Evolutionary conservation across 331 rosid genomes (phyloP).

Genomic region (Stylosanthes scabra): DNA sequence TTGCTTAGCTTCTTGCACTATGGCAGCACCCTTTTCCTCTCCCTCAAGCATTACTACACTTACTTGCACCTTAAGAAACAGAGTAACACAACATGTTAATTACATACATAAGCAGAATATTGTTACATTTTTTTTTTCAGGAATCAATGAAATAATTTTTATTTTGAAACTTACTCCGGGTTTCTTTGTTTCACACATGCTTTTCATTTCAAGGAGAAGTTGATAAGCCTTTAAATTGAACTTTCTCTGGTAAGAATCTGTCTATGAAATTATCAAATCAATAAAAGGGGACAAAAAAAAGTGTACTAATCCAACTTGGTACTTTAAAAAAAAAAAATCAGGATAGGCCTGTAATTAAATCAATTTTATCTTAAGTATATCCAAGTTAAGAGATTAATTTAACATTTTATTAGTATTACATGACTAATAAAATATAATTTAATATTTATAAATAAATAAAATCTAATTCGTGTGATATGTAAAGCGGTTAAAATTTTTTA

Average conservation of each 20-base stretch:
- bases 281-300: not conserved
- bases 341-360: no score
- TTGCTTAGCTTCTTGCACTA: constrained; percentile 82
- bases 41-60: constrained; percentile 67
- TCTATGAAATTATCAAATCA: not conserved
- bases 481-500: no score
- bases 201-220: constrained; percentile 68
- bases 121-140: not conserved
- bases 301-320: not conserved
- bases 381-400: no score
- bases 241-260: not conserved
- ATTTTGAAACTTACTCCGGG: constrained; percentile 63
- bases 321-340: no score
- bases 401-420: no score
- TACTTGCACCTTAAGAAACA: constrained; percentile 64
- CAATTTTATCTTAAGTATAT: no score
- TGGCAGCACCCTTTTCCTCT: constrained; percentile 65
- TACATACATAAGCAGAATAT: not conserved
- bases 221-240: constrained; percentile 52
- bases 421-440: no score
- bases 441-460: no score
- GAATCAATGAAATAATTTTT: not conserved
- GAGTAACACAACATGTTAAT: not conserved
- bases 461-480: no score
- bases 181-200: constrained; percentile 55